Percentiles rank a stretch among this genome's conserved stretches.
Conservation (phyloP, 345 rosid species). For the Heritiera fomes region DNA sequence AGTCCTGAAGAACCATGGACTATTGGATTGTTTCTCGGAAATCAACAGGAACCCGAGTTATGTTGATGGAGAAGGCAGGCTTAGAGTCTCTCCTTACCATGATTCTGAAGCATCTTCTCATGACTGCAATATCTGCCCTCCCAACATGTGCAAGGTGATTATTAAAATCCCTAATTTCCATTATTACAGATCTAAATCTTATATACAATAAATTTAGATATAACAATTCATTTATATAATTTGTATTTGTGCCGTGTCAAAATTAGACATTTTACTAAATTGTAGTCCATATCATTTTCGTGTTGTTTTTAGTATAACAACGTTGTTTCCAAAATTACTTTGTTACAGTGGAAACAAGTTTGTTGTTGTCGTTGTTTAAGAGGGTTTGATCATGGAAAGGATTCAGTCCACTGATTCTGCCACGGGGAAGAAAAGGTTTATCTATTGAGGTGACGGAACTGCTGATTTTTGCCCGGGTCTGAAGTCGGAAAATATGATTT, state of each 20-base stretch:
- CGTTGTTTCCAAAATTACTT: too few relatives aligned
- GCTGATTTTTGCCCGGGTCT: conserved; percentile 81
- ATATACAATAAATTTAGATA: too few relatives aligned
- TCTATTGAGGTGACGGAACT: conserved; percentile 78
- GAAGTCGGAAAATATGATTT: conserved; percentile 50
- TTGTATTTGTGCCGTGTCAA: background rate
- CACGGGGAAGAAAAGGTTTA: conserved; percentile 48
- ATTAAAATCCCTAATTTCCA: background rate
- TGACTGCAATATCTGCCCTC: conserved; percentile 71
- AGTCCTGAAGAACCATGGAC: conserved; percentile 31
- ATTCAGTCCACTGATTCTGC: conserved; percentile 48
- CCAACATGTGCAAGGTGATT: conserved; percentile 93
- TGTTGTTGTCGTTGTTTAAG: background rate
- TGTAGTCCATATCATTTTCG: too few relatives aligned
- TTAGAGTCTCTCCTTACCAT: conserved; percentile 63
- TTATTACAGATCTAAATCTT: background rate
- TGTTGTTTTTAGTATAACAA: too few relatives aligned
- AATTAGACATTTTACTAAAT: too few relatives aligned
- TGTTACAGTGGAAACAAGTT: background rate
- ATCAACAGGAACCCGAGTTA: conserved; percentile 74
- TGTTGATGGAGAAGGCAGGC: conserved; percentile 56
- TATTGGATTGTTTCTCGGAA: conserved; percentile 63
- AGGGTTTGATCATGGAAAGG: conserved; percentile 65
- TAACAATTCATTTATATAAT: too few relatives aligned
- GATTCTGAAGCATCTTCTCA: conserved; percentile 56